These are phyloP conservation scores for Silene latifolia DNA, from an alignment of 148 eudicot species.

Conservation along the genomic window DNA sequence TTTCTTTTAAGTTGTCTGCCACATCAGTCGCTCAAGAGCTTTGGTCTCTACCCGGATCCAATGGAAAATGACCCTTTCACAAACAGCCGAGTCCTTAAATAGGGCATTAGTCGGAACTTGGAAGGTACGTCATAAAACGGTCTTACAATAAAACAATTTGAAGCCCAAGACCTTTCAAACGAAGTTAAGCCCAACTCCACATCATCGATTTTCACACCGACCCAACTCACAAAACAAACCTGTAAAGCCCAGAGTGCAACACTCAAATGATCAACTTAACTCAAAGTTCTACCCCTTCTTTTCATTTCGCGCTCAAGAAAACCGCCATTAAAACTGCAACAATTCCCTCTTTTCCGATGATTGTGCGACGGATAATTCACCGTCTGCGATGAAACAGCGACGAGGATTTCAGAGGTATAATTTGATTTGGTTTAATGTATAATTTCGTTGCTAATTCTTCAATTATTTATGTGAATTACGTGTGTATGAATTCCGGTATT, in stretches of 20 bases:
- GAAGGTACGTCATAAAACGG: too few species aligned
- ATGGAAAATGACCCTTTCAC: too few species aligned
- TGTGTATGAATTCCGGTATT: slow-evolving; percentile 70
- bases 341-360: not conserved
- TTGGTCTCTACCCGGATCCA: too few species aligned
- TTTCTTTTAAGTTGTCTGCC: too few species aligned
- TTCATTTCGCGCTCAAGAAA: not conserved
- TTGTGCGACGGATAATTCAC: not conserved
- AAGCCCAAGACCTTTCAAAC: not conserved
- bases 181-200: not conserved
- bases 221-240: not conserved
- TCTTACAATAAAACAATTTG: too few species aligned
- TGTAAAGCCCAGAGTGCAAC: too few species aligned
- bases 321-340: not conserved
- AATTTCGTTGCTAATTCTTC: slow-evolving; percentile 47
- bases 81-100: too few species aligned
- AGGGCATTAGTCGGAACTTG: too few species aligned
- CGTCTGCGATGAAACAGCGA: not conserved
- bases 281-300: too few species aligned
- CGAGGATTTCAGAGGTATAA: not conserved
- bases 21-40: too few species aligned
- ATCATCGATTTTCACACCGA: not conserved
- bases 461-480: slow-evolving; percentile 72
- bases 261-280: not conserved
- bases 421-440: not conserved